Evolutionary conservation across 208 protist species (phyloP), one percentile per base, ranked within the genome.

Genomic region (Angomonas ambiguus): DNA sequence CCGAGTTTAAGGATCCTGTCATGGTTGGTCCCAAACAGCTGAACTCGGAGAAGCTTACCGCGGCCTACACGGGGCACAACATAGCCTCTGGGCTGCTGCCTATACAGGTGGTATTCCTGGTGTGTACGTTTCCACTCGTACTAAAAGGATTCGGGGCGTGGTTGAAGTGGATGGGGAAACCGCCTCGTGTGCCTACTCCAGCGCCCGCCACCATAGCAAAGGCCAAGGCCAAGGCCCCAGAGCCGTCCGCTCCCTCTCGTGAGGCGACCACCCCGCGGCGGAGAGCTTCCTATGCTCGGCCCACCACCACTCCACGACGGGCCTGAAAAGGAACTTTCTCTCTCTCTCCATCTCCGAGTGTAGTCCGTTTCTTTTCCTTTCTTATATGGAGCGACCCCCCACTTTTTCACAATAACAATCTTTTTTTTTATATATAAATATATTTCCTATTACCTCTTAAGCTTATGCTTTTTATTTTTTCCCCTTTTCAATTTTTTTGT

Each of bases 81-180:
- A 78, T 93, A 25, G 80, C 82, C 20, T 85, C 65, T 42, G 83
- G 81, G 1, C 57, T 93, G 18, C 62, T 93, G 4, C 87, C 87
- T 5, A 25, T 90, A 38, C 83, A 89, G 61, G 59, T 85, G 34
- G 51, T 85, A 30, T 16, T 93, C 11, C 45, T 93, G 20, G 61
- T 72, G 10, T 28, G 62, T 16, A 87, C 77, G 18, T 85, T 85
- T 53, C 69, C 78, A 27, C 56, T 71, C 0, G 56, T 72, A 38
- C 67, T 73, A 61, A 56, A 66, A 5, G 62, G 56, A 2, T 83
- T 71, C 27, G 41, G 59, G 5, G 5, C 31, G 13, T 13, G 18
- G 18, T 20, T 53, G 18, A 53, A 53, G 45, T 27, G 10, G 45
- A 5, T 20, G 5, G 45, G 45, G 5, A 13, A 24, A n/a, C 45